A percentile compares a stretch with the other conserved stretches of the same genome.
These are phyloP conservation scores for Dittrichia graveolens DNA, from an alignment of 129 eudicot species.

Conservation along the genomic window DNA sequence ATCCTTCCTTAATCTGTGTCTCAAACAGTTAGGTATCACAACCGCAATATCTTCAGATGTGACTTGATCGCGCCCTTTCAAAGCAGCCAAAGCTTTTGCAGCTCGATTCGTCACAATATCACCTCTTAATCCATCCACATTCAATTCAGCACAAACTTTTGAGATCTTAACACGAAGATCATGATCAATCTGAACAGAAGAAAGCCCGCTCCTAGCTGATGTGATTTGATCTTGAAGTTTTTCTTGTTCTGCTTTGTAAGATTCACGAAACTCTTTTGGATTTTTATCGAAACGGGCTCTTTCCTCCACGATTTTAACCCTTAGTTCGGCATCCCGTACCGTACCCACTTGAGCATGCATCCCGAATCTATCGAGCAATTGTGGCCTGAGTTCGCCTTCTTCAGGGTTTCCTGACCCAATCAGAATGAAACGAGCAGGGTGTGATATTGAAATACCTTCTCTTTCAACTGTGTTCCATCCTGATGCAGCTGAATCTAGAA, in stretches of 20 bases:
- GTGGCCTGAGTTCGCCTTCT: conserved; percentile 88
- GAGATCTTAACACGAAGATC: conserved; percentile 91
- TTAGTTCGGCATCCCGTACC: conserved; percentile 81
- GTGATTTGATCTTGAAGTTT: conserved; percentile 75
- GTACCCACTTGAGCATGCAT: conserved; percentile 97
- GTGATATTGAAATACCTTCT: conserved; percentile 89
- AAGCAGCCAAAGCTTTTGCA: conserved; percentile 88
- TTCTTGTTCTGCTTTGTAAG: conserved; percentile 69
- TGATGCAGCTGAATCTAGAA: conserved; percentile 90
- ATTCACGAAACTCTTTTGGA: conserved; percentile 67
- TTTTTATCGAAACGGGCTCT: conserved; percentile 79
- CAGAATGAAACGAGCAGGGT: conserved; percentile 85
- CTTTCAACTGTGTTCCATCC: conserved; percentile 94
- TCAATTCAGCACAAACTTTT: conserved; percentile 87
- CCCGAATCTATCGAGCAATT: conserved; percentile 83
- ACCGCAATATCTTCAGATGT: conserved; percentile 86
- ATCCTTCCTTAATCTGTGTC: conserved; percentile 90
- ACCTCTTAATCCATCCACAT: conserved; percentile 91
- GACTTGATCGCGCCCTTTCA: conserved; percentile 85
- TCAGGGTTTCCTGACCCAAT: conserved; percentile 86
- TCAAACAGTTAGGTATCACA: conserved; percentile 86
- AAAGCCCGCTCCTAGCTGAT: conserved; percentile 65
- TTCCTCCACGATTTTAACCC: conserved; percentile 90
- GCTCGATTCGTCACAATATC: conserved; percentile 89
- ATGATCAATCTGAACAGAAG: conserved; percentile 71